Conservation (phyloP, 208 protist genomes). For the Vickermania spadyakhi region DNA sequence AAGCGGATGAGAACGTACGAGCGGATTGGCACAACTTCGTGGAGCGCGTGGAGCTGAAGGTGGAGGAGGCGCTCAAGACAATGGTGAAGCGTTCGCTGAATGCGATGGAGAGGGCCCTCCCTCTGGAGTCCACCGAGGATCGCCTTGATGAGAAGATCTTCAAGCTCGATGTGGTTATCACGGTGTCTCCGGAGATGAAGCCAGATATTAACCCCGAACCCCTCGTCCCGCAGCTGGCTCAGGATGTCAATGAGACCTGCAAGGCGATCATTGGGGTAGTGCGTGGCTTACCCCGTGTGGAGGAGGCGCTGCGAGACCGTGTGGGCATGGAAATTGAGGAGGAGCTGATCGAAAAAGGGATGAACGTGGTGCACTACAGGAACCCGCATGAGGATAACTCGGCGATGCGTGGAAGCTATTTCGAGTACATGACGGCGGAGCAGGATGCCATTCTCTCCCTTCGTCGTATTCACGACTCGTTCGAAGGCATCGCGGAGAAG, state of each 20-base stretch:
- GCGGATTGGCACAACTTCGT: constrained; percentile 91
- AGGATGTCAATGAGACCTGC: constrained; percentile 87
- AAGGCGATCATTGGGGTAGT: constrained; percentile 90
- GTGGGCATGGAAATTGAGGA: constrained; percentile 41
- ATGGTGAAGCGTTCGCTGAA: constrained; percentile 94
- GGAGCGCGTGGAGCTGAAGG: constrained; percentile 85
- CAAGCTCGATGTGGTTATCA: constrained; percentile 92
- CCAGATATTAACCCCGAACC: constrained; percentile 87
- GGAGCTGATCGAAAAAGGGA: constrained; percentile 41
- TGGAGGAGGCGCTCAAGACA: constrained; percentile 92
- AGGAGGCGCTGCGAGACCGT: constrained; percentile 53
- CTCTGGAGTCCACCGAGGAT: constrained; percentile 85
- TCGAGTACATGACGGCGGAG: constrained; percentile 92
- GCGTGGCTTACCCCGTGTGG: constrained; percentile 81
- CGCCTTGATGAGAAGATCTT: constrained; percentile 90
- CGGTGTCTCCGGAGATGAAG: constrained; percentile 61
- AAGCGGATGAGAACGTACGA: constrained; percentile 58
- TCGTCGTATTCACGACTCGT: constrained; percentile 83
- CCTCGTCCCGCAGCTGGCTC: constrained; percentile 78
- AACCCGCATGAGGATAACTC: constrained; percentile 38
- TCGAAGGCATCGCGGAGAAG: constrained; percentile 89
- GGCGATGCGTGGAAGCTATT: constrained; percentile 82
- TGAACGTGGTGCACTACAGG: constrained; percentile 38
- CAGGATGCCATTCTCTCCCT: constrained; percentile 91
- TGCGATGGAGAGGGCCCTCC: constrained; percentile 85